A percentile compares a stretch with the other conserved stretches of the same genome.
These are phyloP conservation scores for Yamadazyma takamatsuzukensis DNA, from an alignment of 805 yeast genomes.

Conservation along the genomic window DNA sequence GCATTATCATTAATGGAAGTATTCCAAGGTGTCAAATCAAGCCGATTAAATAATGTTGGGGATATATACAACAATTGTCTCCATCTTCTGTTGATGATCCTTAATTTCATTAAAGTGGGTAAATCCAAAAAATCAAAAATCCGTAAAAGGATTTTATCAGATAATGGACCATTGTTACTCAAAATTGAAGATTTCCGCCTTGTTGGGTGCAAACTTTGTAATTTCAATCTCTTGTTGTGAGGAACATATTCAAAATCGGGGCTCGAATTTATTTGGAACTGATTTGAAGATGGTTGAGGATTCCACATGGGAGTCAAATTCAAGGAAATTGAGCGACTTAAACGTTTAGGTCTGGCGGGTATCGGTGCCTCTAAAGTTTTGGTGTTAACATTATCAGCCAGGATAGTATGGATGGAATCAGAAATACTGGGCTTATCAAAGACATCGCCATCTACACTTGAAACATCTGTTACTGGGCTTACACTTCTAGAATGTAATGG, in stretches of 20 bases:
- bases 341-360: constrained; percentile 5
- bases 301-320: constrained; percentile 6
- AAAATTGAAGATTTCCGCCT: constrained; percentile 57
- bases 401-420: neutral
- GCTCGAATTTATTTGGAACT: constrained; percentile 1
- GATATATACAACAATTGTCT: constrained; percentile 58
- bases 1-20: constrained; percentile 57
- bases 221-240: constrained; percentile 49
- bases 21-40: constrained; percentile 64
- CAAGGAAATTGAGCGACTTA: constrained; percentile 7
- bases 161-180: constrained; percentile 50
- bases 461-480: constrained; percentile 10
- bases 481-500: constrained; percentile 14
- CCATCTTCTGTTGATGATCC: constrained; percentile 65
- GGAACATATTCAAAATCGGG: constrained; percentile 33
- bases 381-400: neutral
- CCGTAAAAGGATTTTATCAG: constrained; percentile 54
- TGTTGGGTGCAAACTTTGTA: constrained; percentile 39
- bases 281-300: constrained; percentile 3
- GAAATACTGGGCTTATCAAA: constrained; percentile 1
- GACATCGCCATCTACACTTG: constrained; percentile 3
- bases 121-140: constrained; percentile 53
- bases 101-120: constrained; percentile 57
- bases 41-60: constrained; percentile 44
- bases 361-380: neutral